Evolutionary conservation across 2,329 filamentous ascomycete species (phyloP), one percentile per base, ranked within the genome.

Genomic region (Fusarium penzigii): DNA sequence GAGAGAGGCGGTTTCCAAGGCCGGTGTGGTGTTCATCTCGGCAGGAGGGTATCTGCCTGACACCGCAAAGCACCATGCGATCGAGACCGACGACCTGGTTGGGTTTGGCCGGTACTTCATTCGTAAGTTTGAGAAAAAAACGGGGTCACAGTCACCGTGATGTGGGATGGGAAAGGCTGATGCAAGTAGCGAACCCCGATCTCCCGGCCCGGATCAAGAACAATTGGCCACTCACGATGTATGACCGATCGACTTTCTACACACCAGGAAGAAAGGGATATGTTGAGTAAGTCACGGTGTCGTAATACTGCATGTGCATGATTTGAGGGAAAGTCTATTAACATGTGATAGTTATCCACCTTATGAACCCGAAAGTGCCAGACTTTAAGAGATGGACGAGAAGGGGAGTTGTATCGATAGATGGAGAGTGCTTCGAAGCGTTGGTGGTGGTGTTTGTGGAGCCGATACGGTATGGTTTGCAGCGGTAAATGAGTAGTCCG

Each of bases 11-110:
- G 69, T 71, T 61, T 51, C 61, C 7, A 63, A 63, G 0, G 64
- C 69, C 2, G 46, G 49, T 8, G 42, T 61, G 3, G 50, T 50
- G 25, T 51, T 75, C 2, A 59, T 75, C 9, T 52, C 71, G 2
- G 71, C 72, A 1, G 73, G 72, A 17, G 71, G 71, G 0, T 72
- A 68, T 20, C 61, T 51, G 2, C 50, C 67, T 1, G 67, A 65
- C 9, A 54, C 51, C 4, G 72, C 72, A 3, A 46, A 55, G 36
- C 55, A 45, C 29, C 60, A 69, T 4, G 68, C 72, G 2, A 66
- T 67, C 14, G 58, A 67, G 29, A 64, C 67, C 11, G 65, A 71
- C 9, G 63, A 73, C 6, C 61, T 70, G 6, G 65, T 74, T 13
- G 63, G 64, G 0, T 72, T 72, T 58, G 70, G 68, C 5, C 56